phyloP scores from a whole-genome alignment of 305 asterid species.

The Fraxinus xanthoxyloides region DNA sequence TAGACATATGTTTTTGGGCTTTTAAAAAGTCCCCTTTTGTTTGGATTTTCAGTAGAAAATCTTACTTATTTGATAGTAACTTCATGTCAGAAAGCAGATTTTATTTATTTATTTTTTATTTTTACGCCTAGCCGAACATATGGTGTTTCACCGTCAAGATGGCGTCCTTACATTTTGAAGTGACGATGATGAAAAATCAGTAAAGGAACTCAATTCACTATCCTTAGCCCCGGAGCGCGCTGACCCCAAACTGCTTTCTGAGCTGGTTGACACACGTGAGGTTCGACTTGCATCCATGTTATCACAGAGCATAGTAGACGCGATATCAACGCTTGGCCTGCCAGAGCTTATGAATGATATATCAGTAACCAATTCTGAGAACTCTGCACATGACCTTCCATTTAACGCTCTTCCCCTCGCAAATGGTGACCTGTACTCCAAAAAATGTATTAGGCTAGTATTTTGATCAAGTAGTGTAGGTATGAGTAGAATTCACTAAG shows the following conservation, averaged over 20 bases:
- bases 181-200: conserved; percentile 56
- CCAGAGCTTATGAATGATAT: conserved; percentile 80
- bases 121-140: not conserved
- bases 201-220: conserved; percentile 44
- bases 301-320: conserved; percentile 44
- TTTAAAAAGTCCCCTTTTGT: not conserved
- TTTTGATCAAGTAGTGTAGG: not conserved
- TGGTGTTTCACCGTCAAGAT: not conserved
- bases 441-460: not conserved
- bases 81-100: not conserved
- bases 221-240: conserved; percentile 43
- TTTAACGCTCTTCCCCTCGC: conserved; percentile 39
- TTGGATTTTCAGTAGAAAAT: not conserved
- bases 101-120: not conserved
- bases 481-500: not conserved
- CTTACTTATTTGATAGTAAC: not conserved
- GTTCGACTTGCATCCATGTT: conserved; percentile 45
- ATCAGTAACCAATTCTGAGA: conserved; percentile 62
- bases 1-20: not conserved
- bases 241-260: conserved; percentile 72
- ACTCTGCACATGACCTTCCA: conserved; percentile 46
- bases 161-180: conserved; percentile 53
- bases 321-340: conserved; percentile 67
- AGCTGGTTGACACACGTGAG: conserved; percentile 62
- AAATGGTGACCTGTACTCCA: conserved; percentile 54